Evolutionary conservation across 2,329 filamentous ascomycete species (phyloP), one percentile per base, ranked within the genome.

Genomic region (Hypoxylon sp.): DNA sequence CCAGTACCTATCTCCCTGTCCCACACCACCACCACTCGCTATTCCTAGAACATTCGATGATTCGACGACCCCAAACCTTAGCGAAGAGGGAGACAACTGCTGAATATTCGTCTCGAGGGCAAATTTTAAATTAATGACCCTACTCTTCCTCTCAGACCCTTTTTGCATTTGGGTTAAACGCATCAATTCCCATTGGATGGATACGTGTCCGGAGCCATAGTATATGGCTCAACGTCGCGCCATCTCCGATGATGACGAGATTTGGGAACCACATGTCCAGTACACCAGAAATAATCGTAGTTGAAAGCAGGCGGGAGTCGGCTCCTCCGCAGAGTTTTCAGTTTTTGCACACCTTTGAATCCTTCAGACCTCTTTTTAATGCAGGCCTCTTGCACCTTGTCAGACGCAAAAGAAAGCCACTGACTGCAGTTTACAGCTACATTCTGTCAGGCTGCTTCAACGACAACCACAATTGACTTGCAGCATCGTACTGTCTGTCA

Each of bases 41-140:
- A 50, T 61, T 67, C 68, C 65, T 65, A 70, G 68, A 70, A 70
- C 68, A 70, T 70, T 70, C 68, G 53, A 67, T 65, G 61, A 68
- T 68, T 70, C 68, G 68, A 68, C 53, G 35, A 60, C 31, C 29
- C 46, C 35, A 47, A 51, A 53, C 19, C 46, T 47, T 54, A 65
- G 50, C 56, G 54, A 62, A 53, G 68, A 31, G 46, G 52, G 29
- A 42, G 27, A 62, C 50, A 59, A 57, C 37, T 6, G 59, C 39
- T 44, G 17, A 19, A n/a, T 62, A 21, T 62, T 65, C 60, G 52
- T 64, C 55, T 68, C 57, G 39, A 67, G 35, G 59, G 32, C 29
- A 60, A 63, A 50, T 51, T 58, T 65, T 70, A 67, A 44, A 70
- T 68, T 67, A 67, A 70, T 55, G 44, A 32, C 44, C 56, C 37